A percentile compares a stretch with the other conserved stretches of the same genome.
Conservation (phyloP, 768 basidiomycete genomes). For the Suillus weaverae region DNA sequence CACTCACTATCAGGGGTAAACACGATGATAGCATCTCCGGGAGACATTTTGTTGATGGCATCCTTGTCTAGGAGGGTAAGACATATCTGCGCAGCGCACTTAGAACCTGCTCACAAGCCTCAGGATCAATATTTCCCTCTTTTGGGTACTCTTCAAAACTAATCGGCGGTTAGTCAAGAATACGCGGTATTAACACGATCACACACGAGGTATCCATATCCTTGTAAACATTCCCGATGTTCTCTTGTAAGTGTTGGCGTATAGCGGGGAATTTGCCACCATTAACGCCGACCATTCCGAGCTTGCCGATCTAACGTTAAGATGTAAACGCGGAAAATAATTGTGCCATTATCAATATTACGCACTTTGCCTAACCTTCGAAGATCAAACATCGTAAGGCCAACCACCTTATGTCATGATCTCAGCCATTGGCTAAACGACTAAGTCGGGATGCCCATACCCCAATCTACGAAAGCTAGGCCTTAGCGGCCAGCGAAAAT, state of each 20-base stretch:
- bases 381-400: constrained; percentile 86
- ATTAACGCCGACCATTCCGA: constrained; percentile 88
- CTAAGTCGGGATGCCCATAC: constrained; percentile 39
- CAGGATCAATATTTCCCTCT: constrained; percentile 63
- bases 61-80: constrained; percentile 60
- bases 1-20: constrained; percentile 87
- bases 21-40: constrained; percentile 88
- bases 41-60: constrained; percentile 73
- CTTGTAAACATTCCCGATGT: constrained; percentile 82
- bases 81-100: constrained; percentile 1
- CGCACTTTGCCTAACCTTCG: constrained; percentile 76
- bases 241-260: constrained; percentile 73
- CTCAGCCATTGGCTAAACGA: constrained; percentile 15
- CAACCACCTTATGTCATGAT: constrained; percentile 66
- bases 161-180: neutral
- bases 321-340: constrained; percentile 14
- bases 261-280: constrained; percentile 88
- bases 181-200: no score
- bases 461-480: constrained; percentile 52
- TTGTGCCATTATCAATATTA: constrained; percentile 10
- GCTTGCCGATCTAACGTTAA: constrained; percentile 54
- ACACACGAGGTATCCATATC: constrained; percentile 82
- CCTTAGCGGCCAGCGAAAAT: neutral
- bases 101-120: constrained; percentile 69
- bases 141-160: constrained; percentile 84